Conservation (phyloP, 2,329 filamentous ascomycete species). For the Aureobasidium vineae region DNA sequence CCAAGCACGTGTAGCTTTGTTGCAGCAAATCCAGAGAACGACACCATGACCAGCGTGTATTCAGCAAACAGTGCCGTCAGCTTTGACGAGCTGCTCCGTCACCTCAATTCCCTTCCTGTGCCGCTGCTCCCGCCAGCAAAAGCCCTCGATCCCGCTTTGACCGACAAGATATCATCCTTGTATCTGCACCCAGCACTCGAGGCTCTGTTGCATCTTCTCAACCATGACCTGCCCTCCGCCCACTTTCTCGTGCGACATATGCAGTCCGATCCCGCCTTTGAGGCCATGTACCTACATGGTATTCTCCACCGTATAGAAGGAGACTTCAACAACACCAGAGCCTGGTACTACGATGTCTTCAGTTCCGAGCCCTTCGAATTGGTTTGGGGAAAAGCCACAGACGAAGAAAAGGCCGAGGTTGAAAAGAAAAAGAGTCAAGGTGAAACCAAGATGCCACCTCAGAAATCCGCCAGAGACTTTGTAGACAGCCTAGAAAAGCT, state of each 20-base stretch:
- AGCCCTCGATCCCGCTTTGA: constrained; percentile 32
- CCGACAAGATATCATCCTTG: constrained; percentile 35
- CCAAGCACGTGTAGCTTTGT: constrained; percentile 1
- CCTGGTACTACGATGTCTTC: constrained; percentile 50
- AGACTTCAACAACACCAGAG: constrained; percentile 50
- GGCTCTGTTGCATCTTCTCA: constrained; percentile 52
- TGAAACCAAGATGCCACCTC: constrained; percentile 27
- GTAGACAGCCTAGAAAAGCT: constrained; percentile 43
- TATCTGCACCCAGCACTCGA: constrained; percentile 45
- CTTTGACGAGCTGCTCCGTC: constrained; percentile 36
- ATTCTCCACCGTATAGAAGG: constrained; percentile 54
- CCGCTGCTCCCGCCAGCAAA: constrained; percentile 35
- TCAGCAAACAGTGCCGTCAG: constrained; percentile 25
- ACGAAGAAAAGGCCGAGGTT: constrained; percentile 4
- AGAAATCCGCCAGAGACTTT: constrained; percentile 34
- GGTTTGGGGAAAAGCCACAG: constrained; percentile 36
- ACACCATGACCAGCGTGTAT: constrained; percentile 25
- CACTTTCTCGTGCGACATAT: constrained; percentile 56
- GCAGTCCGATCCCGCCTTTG: constrained; percentile 49
- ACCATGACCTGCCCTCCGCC: constrained; percentile 51
- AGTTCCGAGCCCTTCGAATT: constrained; percentile 39
- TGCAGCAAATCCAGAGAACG: neutral
- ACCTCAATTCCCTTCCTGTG: constrained; percentile 35
- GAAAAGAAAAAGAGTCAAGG: constrained; percentile 5
- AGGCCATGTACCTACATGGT: constrained; percentile 54